phyloP scores from a whole-genome alignment of 768 basidiomycete species.

The Rhodotorula diobovata region DNA sequence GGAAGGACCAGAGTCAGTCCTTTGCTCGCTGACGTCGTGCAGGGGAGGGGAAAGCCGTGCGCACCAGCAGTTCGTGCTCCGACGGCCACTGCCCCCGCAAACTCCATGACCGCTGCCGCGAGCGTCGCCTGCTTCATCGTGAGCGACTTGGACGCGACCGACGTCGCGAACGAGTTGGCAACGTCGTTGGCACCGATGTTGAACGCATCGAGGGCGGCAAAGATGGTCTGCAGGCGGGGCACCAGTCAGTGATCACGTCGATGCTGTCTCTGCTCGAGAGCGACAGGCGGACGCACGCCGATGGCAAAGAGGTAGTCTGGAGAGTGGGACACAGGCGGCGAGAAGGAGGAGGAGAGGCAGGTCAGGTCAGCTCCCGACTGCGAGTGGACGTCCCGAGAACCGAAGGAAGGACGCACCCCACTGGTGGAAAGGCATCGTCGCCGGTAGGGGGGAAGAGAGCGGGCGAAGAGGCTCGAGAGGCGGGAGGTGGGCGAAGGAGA shows the following conservation, averaged over 20 bases:
- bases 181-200: slow-evolving; percentile 43
- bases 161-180: slow-evolving; percentile 49
- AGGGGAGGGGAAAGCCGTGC: background rate
- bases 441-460: background rate
- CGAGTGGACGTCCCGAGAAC: too few species aligned
- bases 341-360: background rate
- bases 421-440: slow-evolving; percentile 1
- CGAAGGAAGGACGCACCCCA: background rate
- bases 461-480: too few species aligned
- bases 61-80: slow-evolving; percentile 45
- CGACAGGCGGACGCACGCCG: slow-evolving; percentile 21
- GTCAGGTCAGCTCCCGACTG: too few species aligned
- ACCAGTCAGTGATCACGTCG: background rate
- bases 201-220: slow-evolving; percentile 48
- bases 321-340: background rate
- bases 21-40: too few species aligned
- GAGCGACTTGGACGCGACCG: slow-evolving; percentile 49
- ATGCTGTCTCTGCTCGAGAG: background rate
- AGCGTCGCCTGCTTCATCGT: slow-evolving; percentile 49
- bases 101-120: slow-evolving; percentile 44
- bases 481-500: background rate
- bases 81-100: slow-evolving; percentile 46
- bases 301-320: slow-evolving; percentile 48
- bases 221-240: slow-evolving; percentile 34
- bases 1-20: background rate